Base-by-base conservation (phyloP, 139 green algal genomes). In the Chlamydomonas asymmetrica region DNA sequence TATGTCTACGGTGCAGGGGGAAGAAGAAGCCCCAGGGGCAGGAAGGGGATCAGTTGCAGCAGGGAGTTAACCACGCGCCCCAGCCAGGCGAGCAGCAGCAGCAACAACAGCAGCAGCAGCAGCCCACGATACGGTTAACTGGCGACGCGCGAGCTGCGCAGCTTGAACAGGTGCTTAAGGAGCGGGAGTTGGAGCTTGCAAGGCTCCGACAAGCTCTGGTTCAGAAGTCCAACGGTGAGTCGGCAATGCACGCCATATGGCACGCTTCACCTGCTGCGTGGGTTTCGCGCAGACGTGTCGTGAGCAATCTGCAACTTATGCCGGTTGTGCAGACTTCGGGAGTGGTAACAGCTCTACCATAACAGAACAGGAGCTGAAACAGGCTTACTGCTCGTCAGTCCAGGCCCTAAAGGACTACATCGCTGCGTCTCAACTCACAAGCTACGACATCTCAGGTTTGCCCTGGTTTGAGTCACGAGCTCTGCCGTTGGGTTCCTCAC, bases 341-440 rank as follows among this genome's bases (percentile, higher is more conserved):
- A n/a, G n/a, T n/a, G n/a, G n/a, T n/a, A n/a, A n/a, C n/a, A n/a
- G n/a, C n/a, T 62, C 71, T 0, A 18, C 65, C 20, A 75, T 78
- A n/a, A 66, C 78, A 0, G 79, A 84, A 25, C 60, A 66, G n/a
- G 79, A 84, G 66, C 54, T 84, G n/a, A 84, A 84, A 48, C 79
- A 84, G 49, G 73, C 73, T 2, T 84, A 84, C 61, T 84, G 79
- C 67, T 80, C 73, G 13, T 84, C 79, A 8, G 79, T 84, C 0
- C 79, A 84, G 43, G 66, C 73, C 5, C 67, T 84, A 10, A 84
- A 84, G 50, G 79, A 84, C 49, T 84, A 84, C 59, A 60, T 84
- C 38, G 34, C 76, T 0, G 32, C 66, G 3, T 78, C 79, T 0
- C 78, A 80, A 25, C 37, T 80, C 8, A 45, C 74, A 0, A 76